Evolutionary conservation across 2,329 filamentous ascomycete species (phyloP), one percentile per base, ranked within the genome.

Genomic region (Xylaria sp.): DNA sequence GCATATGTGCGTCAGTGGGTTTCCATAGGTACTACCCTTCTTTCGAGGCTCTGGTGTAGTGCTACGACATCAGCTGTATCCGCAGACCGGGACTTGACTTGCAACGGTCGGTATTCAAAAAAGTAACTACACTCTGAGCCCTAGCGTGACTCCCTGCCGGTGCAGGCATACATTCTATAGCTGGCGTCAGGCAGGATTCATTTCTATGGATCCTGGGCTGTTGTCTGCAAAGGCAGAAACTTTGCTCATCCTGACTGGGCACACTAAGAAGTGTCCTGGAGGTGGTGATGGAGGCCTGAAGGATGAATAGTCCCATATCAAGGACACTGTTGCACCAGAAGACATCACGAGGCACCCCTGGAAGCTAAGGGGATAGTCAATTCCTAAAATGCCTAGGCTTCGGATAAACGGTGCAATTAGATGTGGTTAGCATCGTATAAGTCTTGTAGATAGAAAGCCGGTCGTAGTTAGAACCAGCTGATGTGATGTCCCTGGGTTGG

Each of bases 11-110:
- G 41, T 60, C 54, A 53, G 63, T 67, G 63, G 63, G 43, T 59
- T 17, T 27, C 52, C n/a, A 49, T 41, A 61, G 56, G 62, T 59
- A 56, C 54, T 61, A 66, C 52, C 54, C 43, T 59, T 57, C 54
- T 57, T 29, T 64, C 38, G 58, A 58, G 51, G 46, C 53, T 60
- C 48, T 54, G 33, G 58, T 53, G 60, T 47, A 52, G 56, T 65
- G 58, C 46, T 64, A 66, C 63, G 25, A 66, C 54, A 60, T 67
- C 65, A 67, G 65, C 65, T 62, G 59, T 59, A 65, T 61, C 57
- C 60, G 65, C 65, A 62, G 54, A 64, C 57, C 57, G 63, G 58
- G 33, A 47, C 27, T 27, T 54, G 54, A 62, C 44, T 62, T 58
- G 54, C 47, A 64, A 61, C 52, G 48, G n/a, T 62, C 52, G 60